Evolutionary conservation across 306 rosid genomes (phyloP).

Genomic region (Quercus suber): DNA sequence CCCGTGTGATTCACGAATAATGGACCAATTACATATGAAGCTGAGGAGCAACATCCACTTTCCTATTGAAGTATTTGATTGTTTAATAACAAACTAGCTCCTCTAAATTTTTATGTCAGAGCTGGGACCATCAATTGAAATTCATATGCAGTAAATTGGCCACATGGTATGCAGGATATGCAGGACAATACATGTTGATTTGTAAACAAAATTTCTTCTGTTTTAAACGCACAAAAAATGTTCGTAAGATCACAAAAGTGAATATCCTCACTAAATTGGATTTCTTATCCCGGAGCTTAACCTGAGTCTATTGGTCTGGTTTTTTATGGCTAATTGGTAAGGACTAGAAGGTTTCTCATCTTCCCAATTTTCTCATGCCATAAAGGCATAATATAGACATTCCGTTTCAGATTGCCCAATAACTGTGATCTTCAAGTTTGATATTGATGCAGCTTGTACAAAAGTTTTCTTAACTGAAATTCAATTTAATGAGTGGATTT

Average conservation of each 20-base stretch:
- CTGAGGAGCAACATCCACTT: neutral
- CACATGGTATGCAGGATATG: neutral
- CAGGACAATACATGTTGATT: neutral
- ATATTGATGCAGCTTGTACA: too few relatives aligned
- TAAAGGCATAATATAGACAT: too few relatives aligned
- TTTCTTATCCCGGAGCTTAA: neutral
- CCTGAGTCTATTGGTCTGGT: neutral
- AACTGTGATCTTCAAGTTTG: too few relatives aligned
- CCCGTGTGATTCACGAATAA: too few relatives aligned
- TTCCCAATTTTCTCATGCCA: neutral
- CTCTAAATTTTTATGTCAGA: neutral
- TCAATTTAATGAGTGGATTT: too few relatives aligned
- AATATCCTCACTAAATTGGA: neutral
- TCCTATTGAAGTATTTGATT: neutral
- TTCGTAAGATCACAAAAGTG: neutral
- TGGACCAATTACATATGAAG: neutral
- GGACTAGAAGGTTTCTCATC: neutral
- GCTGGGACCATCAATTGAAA: neutral
- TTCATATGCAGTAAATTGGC: neutral
- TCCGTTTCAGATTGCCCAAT: too few relatives aligned
- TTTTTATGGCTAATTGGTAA: neutral
- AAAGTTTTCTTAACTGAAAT: too few relatives aligned
- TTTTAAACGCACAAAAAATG: neutral
- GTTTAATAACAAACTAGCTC: neutral
- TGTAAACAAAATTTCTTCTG: neutral